phyloP scores from a whole-genome alignment of 129 eudicot genomes.

The Pseudognaphalium luteoalbum region DNA sequence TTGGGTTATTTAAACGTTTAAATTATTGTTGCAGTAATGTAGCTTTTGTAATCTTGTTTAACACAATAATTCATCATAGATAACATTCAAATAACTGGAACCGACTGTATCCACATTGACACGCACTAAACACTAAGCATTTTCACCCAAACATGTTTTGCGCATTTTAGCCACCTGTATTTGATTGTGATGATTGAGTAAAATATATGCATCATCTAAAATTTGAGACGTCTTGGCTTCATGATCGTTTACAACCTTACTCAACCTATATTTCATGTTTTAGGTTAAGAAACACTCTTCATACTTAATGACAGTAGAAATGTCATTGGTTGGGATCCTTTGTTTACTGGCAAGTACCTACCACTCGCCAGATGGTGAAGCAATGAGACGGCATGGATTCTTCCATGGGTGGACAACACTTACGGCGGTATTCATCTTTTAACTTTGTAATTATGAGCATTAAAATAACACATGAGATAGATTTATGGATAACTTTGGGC shows the following conservation, averaged over 20 bases:
- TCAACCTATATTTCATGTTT: neutral
- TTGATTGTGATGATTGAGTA: neutral
- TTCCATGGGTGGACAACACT: conserved; percentile 89
- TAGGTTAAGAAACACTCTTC: conserved; percentile 92
- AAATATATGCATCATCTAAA: neutral
- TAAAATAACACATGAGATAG: neutral
- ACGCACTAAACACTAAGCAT: neutral
- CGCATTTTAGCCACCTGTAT: neutral
- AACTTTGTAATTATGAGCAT: conserved; percentile 1
- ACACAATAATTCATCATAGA: neutral
- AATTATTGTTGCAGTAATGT: neutral
- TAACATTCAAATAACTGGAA: neutral
- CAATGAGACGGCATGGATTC: conserved; percentile 76
- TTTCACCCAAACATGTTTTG: neutral
- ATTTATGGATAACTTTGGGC: neutral
- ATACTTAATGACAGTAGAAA: conserved; percentile 94
- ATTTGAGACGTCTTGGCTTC: neutral
- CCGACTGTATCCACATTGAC: neutral
- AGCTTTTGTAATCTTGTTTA: neutral
- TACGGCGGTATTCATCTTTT: conserved; percentile 58
- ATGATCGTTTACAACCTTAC: neutral
- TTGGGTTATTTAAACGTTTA: neutral
- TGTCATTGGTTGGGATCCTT: conserved; percentile 91
- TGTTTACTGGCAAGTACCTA: conserved; percentile 80
- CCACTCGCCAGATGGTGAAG: conserved; percentile 93